phyloP scores from a whole-genome alignment of 495 filamentous ascomycete species.

The Neurospora intermedia region DNA sequence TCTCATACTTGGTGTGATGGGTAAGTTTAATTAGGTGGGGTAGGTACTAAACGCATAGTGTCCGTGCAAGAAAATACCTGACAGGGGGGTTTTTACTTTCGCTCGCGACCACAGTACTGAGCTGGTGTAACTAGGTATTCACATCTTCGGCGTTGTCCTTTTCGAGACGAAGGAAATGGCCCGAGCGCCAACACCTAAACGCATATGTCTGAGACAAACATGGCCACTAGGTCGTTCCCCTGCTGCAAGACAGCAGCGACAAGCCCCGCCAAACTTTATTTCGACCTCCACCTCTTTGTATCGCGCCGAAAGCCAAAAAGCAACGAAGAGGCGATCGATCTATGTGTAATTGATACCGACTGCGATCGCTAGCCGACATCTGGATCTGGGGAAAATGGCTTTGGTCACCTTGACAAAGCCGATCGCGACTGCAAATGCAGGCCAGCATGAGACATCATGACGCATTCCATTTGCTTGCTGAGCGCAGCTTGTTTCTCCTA shows the following conservation, averaged over 20 bases:
- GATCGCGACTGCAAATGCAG: background rate
- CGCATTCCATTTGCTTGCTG: background rate
- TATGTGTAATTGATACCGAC: background rate
- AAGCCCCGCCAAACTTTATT: constrained; percentile 1
- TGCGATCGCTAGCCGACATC: background rate
- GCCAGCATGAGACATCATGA: background rate
- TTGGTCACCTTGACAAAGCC: background rate
- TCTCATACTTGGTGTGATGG: too few species aligned
- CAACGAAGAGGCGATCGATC: background rate
- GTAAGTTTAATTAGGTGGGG: too few species aligned
- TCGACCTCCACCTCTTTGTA: background rate
- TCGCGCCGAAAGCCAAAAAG: background rate
- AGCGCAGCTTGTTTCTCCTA: background rate
- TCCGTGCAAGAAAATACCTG: too few species aligned
- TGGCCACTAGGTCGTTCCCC: background rate
- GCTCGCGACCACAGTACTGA: too few species aligned
- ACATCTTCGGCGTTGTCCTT: background rate
- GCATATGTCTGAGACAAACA: background rate
- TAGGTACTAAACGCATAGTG: too few species aligned
- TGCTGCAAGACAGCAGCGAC: background rate
- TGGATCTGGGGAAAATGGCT: background rate
- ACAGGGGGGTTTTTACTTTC: too few species aligned
- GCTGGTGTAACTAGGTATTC: background rate
- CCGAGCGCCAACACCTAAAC: background rate
- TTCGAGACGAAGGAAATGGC: background rate